Evolutionary conservation across 2,329 filamentous ascomycete species (phyloP), one percentile per base, ranked within the genome.

Genomic region (Penicillium concentricum): DNA sequence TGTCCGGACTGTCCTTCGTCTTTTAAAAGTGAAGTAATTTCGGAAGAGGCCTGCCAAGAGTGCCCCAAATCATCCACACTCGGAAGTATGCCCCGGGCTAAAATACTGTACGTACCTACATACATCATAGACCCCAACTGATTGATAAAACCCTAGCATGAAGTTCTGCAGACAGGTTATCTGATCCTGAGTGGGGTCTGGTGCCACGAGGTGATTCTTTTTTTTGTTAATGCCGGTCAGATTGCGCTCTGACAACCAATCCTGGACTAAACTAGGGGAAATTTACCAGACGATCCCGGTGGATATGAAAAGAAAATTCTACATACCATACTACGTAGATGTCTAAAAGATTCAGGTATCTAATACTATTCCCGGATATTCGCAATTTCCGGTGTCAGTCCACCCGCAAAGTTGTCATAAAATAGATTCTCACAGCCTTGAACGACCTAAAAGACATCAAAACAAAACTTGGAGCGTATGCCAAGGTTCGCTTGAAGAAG

Each of bases 151-250:
- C 20, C 20, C 30, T 12, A 3, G 8, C 10, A 38, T 18, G 5
- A 22, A 22, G 22, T 35, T 37, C 54, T 43, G 54, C 54, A 44
- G 43, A 26, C n/a, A 35, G 35, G n/a, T 54, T 48, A 57, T 57
- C 54, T 43, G 54, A 57, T 54, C 54, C 37, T 37, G 22, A 30
- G 54, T 56, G 54, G 54, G 18, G 53, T 41, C 32, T n/a, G n/a
- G 15, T 26, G 47, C 47, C 47, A 51, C 34, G 47, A 45, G 32
- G 32, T 28, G 7, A 15, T 30, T 46, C n/a, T 37, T 30, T 44
- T 15, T 7, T 42, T 35, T 10, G 18, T 18, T 34, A 53, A 18
- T n/a, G 22, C 20, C 5, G 34, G 37, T 5, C 24, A 20, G 3
- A 26, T 9, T 32, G 30, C 12, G 30, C 30, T 13, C 16, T 35